Conservation (phyloP, 805 yeast genomes). For the Pichia pseudocactophila region DNA sequence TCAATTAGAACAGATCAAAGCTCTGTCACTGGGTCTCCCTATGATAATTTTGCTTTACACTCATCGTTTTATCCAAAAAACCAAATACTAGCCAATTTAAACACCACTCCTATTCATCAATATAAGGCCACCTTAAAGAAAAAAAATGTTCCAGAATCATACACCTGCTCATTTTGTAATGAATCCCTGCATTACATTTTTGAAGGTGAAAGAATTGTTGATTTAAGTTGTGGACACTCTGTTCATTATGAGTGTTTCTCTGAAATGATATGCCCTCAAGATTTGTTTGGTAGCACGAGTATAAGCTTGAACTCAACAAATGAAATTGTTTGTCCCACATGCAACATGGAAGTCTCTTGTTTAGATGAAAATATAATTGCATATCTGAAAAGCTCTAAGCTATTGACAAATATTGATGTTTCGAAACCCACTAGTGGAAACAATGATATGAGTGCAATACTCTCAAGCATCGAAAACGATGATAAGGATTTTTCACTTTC, state of each 20-base stretch:
- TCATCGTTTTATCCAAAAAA: neutral
- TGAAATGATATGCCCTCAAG: slow-evolving; percentile 14
- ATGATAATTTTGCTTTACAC: neutral
- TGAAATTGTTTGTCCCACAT: slow-evolving; percentile 12
- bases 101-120: neutral
- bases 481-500: no score
- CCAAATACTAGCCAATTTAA: neutral
- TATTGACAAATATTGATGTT: neutral
- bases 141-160: neutral
- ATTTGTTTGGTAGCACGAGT: neutral
- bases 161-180: slow-evolving; percentile 36
- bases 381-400: neutral
- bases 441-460: no score
- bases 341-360: slow-evolving; percentile 4
- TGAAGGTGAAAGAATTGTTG: slow-evolving; percentile 35
- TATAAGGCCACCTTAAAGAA: neutral
- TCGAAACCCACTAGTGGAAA: neutral
- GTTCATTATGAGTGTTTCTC: slow-evolving; percentile 37
- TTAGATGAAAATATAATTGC: neutral
- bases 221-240: slow-evolving; percentile 35
- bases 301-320: neutral
- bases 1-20: slow-evolving; percentile 2
- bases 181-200: slow-evolving; percentile 33
- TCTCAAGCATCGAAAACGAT: no score
- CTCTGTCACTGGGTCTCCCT: slow-evolving; percentile 1